Evolutionary conservation across 2,329 filamentous ascomycete species (phyloP).

Genomic region (Pseudocercospora cruenta): DNA sequence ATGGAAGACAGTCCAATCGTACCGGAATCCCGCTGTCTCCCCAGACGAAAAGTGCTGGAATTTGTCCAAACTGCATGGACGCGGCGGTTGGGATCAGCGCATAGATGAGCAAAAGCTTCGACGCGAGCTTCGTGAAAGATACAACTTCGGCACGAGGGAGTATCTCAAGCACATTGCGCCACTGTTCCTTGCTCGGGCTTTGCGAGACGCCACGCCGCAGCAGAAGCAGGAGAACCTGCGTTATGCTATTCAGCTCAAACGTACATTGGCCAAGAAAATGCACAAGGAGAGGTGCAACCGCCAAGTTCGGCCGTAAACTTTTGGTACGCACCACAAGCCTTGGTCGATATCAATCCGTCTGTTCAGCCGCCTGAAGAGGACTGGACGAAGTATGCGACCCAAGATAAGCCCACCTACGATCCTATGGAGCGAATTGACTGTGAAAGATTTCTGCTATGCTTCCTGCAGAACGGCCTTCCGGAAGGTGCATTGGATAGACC

Average conservation of each 20-base stretch:
- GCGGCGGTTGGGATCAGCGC: constrained; percentile 34
- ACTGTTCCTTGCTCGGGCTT: constrained; percentile 41
- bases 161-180: constrained; percentile 46
- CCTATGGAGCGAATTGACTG: constrained; percentile 40
- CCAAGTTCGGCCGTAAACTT: constrained; percentile 36
- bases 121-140: constrained; percentile 38
- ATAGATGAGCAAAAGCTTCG: constrained; percentile 44
- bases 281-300: constrained; percentile 27
- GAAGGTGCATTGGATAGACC: constrained; percentile 20
- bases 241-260: constrained; percentile 39
- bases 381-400: constrained; percentile 36
- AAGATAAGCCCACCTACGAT: constrained; percentile 40
- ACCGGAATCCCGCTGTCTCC: constrained; percentile 43
- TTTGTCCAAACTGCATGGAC: constrained; percentile 31
- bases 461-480: constrained; percentile 38
- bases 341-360: constrained; percentile 35
- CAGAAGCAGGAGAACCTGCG: constrained; percentile 29
- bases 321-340: constrained; percentile 41
- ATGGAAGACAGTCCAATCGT: constrained; percentile 40
- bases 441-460: constrained; percentile 39
- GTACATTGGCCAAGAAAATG: constrained; percentile 32
- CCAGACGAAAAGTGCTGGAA: constrained; percentile 37
- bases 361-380: constrained; percentile 30
- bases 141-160: constrained; percentile 44
- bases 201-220: constrained; percentile 14